Percentiles rank a stretch among this genome's conserved stretches.
Evolutionary conservation across 2,329 filamentous ascomycete genomes (phyloP).

Genomic region (Penicillium sclerotiorum): DNA sequence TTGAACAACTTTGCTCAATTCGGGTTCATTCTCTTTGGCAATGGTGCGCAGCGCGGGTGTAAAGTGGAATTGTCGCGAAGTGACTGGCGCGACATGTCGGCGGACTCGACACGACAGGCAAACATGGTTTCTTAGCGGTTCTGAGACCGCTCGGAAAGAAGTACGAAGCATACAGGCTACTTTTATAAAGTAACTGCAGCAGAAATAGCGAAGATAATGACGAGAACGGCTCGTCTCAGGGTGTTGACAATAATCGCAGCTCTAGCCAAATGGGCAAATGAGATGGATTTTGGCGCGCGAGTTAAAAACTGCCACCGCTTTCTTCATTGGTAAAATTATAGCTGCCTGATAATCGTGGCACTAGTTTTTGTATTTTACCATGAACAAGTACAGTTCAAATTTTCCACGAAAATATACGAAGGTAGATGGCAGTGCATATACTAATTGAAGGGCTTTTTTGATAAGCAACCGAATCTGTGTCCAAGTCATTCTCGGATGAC

Average conservation of each 20-base stretch:
- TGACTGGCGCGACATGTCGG: constrained; percentile 25
- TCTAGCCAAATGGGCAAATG: not conserved
- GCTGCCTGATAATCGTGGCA: not conserved
- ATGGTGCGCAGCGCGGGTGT: constrained; percentile 20
- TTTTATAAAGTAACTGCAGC: not conserved
- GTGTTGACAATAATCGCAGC: not conserved
- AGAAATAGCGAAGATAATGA: constrained; percentile 1
- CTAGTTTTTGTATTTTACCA: not conserved
- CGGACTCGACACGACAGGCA: constrained; percentile 38
- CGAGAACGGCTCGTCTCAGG: not conserved
- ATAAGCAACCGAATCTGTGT: too few relatives aligned
- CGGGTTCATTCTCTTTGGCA: constrained; percentile 4
- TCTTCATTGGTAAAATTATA: not conserved
- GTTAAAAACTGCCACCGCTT: not conserved
- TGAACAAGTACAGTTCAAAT: not conserved
- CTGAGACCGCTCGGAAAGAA: constrained; percentile 40
- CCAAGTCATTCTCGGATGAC: too few relatives aligned
- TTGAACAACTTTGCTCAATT: not conserved
- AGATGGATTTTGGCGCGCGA: not conserved
- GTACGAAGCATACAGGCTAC: constrained; percentile 40
- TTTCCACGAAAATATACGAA: too few relatives aligned
- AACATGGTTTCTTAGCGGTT: constrained; percentile 38
- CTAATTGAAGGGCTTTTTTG: too few relatives aligned
- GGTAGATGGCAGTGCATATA: too few relatives aligned
- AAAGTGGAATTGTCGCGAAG: constrained; percentile 30